Conservation (phyloP, 1,139 yeast species). For the Candida sojae region DNA sequence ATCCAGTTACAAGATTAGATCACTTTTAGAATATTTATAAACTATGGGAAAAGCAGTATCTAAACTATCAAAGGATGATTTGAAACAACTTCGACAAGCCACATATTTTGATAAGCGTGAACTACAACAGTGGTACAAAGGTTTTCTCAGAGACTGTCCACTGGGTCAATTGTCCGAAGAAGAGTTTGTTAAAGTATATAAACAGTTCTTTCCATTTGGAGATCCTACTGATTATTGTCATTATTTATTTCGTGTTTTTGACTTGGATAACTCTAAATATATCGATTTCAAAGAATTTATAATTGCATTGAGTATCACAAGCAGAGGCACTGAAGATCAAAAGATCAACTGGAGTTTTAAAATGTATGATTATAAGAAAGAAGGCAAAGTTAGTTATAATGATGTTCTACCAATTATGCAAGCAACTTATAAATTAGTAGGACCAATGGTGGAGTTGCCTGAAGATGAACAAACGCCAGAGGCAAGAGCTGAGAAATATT, state of each 20-base stretch:
- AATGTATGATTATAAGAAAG: constrained; percentile 78
- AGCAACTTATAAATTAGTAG: constrained; percentile 94
- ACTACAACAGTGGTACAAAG: constrained; percentile 97
- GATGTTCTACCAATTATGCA: constrained; percentile 80
- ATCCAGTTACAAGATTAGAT: background rate
- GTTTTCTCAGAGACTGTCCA: constrained; percentile 92
- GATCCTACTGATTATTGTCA: constrained; percentile 92
- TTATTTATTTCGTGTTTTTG: constrained; percentile 86
- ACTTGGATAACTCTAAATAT: constrained; percentile 74
- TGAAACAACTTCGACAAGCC: constrained; percentile 76
- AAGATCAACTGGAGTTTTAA: constrained; percentile 86
- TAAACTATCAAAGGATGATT: constrained; percentile 87
- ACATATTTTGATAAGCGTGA: constrained; percentile 94
- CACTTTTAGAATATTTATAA: background rate
- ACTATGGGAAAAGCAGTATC: constrained; percentile 94
- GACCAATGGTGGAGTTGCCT: constrained; percentile 87
- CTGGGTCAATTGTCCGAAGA: constrained; percentile 83
- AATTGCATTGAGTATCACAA: constrained; percentile 81
- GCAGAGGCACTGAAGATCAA: constrained; percentile 86
- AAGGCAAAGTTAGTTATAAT: constrained; percentile 70
- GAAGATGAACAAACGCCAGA: constrained; percentile 96
- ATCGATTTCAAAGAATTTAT: constrained; percentile 94
- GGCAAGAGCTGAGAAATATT: constrained; percentile 78
- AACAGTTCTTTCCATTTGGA: constrained; percentile 98
- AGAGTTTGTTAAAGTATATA: constrained; percentile 88